phyloP scores from a whole-genome alignment of 179 eudicot genomes.

The Patellifolia procumbens region DNA sequence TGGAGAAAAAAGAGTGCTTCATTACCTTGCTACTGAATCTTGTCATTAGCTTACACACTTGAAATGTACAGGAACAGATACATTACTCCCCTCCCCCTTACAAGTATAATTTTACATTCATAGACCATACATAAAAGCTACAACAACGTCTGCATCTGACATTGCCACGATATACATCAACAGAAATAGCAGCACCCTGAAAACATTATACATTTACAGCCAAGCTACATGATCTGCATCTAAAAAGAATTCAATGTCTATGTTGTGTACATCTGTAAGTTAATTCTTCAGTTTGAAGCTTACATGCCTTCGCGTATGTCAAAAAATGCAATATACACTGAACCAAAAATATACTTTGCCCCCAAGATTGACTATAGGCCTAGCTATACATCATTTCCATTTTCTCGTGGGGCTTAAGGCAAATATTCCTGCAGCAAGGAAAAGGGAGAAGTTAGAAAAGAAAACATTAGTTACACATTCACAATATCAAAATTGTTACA shows the following conservation, averaged over 20 bases:
- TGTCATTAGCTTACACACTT: background rate
- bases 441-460: background rate
- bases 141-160: background rate
- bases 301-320: conserved; percentile 1
- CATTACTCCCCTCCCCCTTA: too few species aligned
- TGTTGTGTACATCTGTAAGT: background rate
- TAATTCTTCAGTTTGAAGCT: conserved; percentile 1
- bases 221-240: background rate
- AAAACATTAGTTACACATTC: background rate
- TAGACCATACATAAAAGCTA: conserved; percentile 4
- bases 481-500: too few species aligned
- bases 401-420: background rate
- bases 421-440: conserved; percentile 15
- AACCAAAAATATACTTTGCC: conserved; percentile 8
- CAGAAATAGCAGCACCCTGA: background rate
- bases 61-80: background rate
- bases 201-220: conserved; percentile 3
- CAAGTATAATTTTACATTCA: conserved; percentile 10
- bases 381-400: background rate
- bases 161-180: background rate
- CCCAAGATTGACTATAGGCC: background rate
- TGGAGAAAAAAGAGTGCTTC: background rate
- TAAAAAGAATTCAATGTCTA: background rate
- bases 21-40: background rate
- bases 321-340: conserved; percentile 8